These are phyloP conservation scores for Elsinoe ampelina DNA, from an alignment of 2,329 filamentous ascomycete species.

Conservation along the genomic window DNA sequence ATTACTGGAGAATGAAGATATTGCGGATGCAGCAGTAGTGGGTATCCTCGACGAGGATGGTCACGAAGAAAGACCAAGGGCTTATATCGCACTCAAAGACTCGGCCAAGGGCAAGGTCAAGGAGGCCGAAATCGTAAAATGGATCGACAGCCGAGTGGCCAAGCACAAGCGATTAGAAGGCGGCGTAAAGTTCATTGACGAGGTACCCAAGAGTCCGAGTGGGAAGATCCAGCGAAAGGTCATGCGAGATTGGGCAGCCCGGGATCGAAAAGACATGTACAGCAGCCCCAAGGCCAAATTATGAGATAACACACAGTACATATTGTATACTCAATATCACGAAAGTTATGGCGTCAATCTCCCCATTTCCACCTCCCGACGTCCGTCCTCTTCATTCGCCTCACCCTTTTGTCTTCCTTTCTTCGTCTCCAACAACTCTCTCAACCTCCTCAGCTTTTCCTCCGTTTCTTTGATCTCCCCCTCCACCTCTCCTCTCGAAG, in stretches of 20 bases:
- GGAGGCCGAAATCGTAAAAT: conserved; percentile 29
- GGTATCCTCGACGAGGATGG: conserved; percentile 18
- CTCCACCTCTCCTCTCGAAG: neutral
- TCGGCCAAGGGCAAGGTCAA: conserved; percentile 23
- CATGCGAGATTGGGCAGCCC: conserved; percentile 49
- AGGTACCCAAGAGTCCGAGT: conserved; percentile 48
- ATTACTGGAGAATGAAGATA: conserved; percentile 19
- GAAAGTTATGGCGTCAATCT: neutral
- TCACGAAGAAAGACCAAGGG: conserved; percentile 27
- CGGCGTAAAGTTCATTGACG: conserved; percentile 46
- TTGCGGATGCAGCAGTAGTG: conserved; percentile 21
- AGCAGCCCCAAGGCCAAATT: conserved; percentile 26
- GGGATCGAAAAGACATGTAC: conserved; percentile 28
- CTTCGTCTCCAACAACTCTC: neutral
- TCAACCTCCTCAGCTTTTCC: neutral
- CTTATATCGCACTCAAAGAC: conserved; percentile 27
- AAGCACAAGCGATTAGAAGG: conserved; percentile 34
- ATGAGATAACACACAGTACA: neutral
- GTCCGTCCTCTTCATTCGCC: neutral
- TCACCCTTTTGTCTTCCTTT: neutral
- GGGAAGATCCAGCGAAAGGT: conserved; percentile 51
- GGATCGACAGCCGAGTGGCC: conserved; percentile 30
- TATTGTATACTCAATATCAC: neutral
- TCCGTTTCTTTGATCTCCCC: neutral
- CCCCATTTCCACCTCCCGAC: neutral